A percentile compares a stretch with the other conserved stretches of the same genome.
phyloP scores from a whole-genome alignment of 2,329 filamentous ascomycete species.

The Ceratocystis lukuohia region DNA sequence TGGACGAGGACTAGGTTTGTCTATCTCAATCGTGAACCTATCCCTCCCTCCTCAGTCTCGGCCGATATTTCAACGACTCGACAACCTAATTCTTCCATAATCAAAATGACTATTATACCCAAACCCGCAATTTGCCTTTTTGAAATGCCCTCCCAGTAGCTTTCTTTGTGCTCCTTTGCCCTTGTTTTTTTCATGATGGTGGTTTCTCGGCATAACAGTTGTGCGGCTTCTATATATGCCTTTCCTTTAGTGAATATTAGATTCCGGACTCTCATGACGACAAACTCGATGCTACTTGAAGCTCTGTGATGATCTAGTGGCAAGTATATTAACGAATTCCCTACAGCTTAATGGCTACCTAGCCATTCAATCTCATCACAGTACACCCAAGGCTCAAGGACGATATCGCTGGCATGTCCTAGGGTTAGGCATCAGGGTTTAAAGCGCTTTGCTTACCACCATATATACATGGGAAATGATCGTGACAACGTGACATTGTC shows the following conservation, averaged over 20 bases:
- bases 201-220: neutral
- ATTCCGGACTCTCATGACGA: neutral
- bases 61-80: neutral
- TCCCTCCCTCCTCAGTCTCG: neutral
- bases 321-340: neutral
- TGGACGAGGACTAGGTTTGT: constrained; percentile 43
- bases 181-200: too few relatives aligned
- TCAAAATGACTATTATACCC: constrained; percentile 8
- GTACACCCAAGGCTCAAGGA: too few relatives aligned
- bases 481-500: constrained; percentile 3
- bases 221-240: neutral
- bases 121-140: neutral
- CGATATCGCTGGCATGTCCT: neutral
- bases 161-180: constrained; percentile 4
- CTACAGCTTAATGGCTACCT: too few relatives aligned
- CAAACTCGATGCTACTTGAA: neutral
- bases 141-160: neutral
- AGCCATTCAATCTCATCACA: too few relatives aligned
- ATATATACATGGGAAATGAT: neutral
- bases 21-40: neutral
- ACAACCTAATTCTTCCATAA: constrained; percentile 10
- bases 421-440: neutral
- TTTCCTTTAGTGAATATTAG: neutral
- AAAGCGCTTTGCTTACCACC: too few relatives aligned
- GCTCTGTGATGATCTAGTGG: neutral